Conservation (phyloP, 2,329 filamentous ascomycete species). For the Trichoderma simmonsii region DNA sequence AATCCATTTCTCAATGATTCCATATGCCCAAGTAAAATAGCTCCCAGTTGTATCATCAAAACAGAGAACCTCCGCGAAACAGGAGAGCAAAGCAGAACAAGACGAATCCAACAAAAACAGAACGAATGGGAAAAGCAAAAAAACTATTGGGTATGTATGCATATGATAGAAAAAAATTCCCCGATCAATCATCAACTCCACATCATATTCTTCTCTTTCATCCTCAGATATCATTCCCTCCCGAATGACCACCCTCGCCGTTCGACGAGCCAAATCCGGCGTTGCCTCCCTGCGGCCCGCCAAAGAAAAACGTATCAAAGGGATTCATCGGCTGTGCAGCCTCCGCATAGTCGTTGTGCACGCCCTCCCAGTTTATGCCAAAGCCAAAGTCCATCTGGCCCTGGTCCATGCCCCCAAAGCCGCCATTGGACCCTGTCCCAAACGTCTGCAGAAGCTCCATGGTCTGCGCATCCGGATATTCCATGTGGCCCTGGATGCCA, state of each 20-base stretch:
- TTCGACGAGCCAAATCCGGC: constrained; percentile 26
- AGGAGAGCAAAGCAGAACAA: neutral
- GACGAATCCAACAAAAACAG: neutral
- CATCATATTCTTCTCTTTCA: neutral
- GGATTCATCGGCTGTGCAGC: constrained; percentile 61
- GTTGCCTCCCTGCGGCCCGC: constrained; percentile 44
- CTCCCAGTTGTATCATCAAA: neutral
- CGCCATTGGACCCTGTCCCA: constrained; percentile 32
- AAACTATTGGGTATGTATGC: constrained; percentile 1
- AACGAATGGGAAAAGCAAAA: neutral
- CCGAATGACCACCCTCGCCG: constrained; percentile 1
- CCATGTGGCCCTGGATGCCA: constrained; percentile 33
- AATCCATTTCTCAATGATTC: neutral
- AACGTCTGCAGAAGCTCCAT: constrained; percentile 54
- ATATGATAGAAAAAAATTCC: neutral
- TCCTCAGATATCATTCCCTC: neutral
- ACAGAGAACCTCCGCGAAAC: neutral
- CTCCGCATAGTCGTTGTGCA: constrained; percentile 61
- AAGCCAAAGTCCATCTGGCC: constrained; percentile 62
- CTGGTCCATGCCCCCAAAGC: constrained; percentile 38
- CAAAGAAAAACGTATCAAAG: constrained; percentile 73
- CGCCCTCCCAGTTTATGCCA: constrained; percentile 61
- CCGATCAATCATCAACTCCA: neutral
- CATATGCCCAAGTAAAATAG: neutral
- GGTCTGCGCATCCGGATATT: constrained; percentile 48